Conservation (phyloP, 2,329 filamentous ascomycete species). For the Fusarium burgessii region DNA sequence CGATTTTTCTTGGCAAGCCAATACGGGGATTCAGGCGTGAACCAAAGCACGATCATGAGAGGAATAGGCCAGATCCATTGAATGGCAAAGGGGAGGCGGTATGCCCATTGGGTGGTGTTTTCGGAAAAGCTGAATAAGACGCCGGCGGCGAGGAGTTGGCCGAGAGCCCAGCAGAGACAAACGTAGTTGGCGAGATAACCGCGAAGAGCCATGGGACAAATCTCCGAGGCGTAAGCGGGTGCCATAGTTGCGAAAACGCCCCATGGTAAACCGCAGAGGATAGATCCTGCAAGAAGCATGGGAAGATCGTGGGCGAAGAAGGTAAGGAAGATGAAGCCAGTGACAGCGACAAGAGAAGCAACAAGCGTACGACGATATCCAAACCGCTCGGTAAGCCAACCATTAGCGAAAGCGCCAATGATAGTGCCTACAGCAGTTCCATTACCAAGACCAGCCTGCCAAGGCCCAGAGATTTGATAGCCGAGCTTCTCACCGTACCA, state of each 20-base stretch:
- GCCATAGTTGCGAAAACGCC: slow-evolving; percentile 58
- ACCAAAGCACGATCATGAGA: slow-evolving; percentile 45
- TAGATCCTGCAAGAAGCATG: slow-evolving; percentile 58
- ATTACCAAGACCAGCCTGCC: slow-evolving; percentile 18
- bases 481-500: slow-evolving; percentile 39
- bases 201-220: slow-evolving; percentile 56
- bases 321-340: slow-evolving; percentile 48
- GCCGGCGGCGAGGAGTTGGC: slow-evolving; percentile 55
- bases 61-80: slow-evolving; percentile 54
- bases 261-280: slow-evolving; percentile 59
- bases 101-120: slow-evolving; percentile 50
- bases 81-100: slow-evolving; percentile 52
- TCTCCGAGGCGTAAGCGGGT: slow-evolving; percentile 59
- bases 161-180: slow-evolving; percentile 58
- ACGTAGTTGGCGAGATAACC: slow-evolving; percentile 57
- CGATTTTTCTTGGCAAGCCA: slow-evolving; percentile 48
- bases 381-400: slow-evolving; percentile 34
- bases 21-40: slow-evolving; percentile 53
- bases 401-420: slow-evolving; percentile 42
- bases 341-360: slow-evolving; percentile 55
- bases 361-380: slow-evolving; percentile 60
- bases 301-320: slow-evolving; percentile 52
- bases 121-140: slow-evolving; percentile 35
- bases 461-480: slow-evolving; percentile 36
- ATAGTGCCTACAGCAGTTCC: slow-evolving; percentile 33